Base-by-base conservation (phyloP, 108 stramenopile species). In the Skeletonema grethae region DNA sequence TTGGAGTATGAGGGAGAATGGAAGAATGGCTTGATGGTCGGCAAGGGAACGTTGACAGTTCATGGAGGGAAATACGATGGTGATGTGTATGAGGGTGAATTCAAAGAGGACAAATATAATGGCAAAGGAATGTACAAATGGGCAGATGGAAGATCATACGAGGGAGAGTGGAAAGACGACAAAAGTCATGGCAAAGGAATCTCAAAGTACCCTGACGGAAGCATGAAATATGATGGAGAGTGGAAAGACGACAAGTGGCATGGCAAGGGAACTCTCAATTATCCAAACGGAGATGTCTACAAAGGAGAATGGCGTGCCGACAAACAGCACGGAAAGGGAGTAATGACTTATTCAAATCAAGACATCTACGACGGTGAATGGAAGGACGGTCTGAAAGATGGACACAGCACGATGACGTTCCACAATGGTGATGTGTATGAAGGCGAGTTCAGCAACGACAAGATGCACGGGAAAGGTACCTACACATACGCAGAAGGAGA, bases 71-170 rank as follows among this genome's bases (percentile, higher is more conserved):
- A n/a, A n/a, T n/a, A n/a, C n/a, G n/a, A n/a, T n/a, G n/a, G n/a
- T n/a, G n/a, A n/a, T n/a, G n/a, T n/a, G n/a, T 87, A 84, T 57
- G 46, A 65, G 3, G 86, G 86, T 12, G 80, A 78, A 22, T 87
- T 80, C 83, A 67, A 71, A 29, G 53, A 59, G 0, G 86, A 83
- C 6, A 71, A 70, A 8, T 43, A 59, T 5, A 18, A 73, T 22
- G 81, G 81, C 2, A 29, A 46, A 29, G 81, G 81, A 15, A 30
- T 48, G 24, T 69, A 67, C 32, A 32, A 18, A 5, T 77, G 64
- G 61, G 65, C 75, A 13, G 72, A 73, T 55, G 76, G 76, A 18
- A 41, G 63, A 41, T 61, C n/a, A n/a, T 82, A 77, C 35, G 66
- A 63, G 1, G 86, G 86, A 48, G 80, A 82, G 11, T 87, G 76